These are phyloP conservation scores for Tubosaeta sp. DNA, from an alignment of 768 basidiomycete species.

Conservation along the genomic window DNA sequence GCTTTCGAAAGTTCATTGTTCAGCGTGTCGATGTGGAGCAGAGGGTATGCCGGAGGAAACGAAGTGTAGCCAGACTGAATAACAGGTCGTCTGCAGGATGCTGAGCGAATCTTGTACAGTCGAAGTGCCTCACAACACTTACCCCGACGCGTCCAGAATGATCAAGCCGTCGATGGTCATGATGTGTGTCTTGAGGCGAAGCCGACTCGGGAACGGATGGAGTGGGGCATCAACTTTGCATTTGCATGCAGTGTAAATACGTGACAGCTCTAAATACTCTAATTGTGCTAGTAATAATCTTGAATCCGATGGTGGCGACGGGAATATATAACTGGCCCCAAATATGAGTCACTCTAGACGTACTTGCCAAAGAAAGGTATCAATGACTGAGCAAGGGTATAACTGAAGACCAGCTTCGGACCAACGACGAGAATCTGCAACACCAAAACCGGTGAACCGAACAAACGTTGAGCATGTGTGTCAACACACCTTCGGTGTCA, in stretches of 20 bases:
- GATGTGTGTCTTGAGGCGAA: background rate
- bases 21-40: slow-evolving; percentile 82
- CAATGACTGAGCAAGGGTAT: slow-evolving; percentile 92
- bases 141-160: slow-evolving; percentile 73
- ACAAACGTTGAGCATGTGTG: slow-evolving; percentile 8
- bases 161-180: slow-evolving; percentile 85
- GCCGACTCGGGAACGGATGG: background rate
- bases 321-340: background rate
- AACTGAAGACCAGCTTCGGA: slow-evolving; percentile 97
- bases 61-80: slow-evolving; percentile 89
- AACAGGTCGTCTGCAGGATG: slow-evolving; percentile 57
- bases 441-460: background rate
- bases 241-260: slow-evolving; percentile 3
- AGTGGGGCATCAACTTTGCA: slow-evolving; percentile 6
- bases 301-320: background rate
- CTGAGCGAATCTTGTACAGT: slow-evolving; percentile 1
- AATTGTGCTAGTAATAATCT: background rate
- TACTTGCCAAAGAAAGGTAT: slow-evolving; percentile 91
- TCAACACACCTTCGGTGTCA: slow-evolving; percentile 82
- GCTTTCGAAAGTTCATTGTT: slow-evolving; percentile 67
- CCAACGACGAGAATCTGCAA: slow-evolving; percentile 88
- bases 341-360: slow-evolving; percentile 40
- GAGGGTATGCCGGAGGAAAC: slow-evolving; percentile 69
- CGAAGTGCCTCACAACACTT: slow-evolving; percentile 25
- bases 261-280: slow-evolving; percentile 9